Base-by-base conservation (phyloP, 192 early-diverging fungal species). In the Rhizoclosmatium globosum region DNA sequence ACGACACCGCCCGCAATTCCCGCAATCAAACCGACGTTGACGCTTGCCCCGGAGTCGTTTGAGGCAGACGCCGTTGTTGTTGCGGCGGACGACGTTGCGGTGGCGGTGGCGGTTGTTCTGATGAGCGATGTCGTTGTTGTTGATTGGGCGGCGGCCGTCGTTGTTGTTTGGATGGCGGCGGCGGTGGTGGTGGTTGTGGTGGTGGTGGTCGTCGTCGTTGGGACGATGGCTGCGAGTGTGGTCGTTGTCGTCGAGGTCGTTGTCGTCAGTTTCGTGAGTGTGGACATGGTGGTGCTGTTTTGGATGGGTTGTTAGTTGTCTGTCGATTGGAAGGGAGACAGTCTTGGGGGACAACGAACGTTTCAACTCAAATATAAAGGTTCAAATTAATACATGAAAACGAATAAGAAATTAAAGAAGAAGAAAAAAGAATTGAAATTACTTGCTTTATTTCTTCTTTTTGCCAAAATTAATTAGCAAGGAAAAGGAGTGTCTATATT, bases 1-100 rank as follows among this genome's bases (percentile, higher is more conserved):
- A 47, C 72, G 19, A 74, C 43, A 39, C 72, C 72, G 19, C 72
- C 72, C 11, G 21, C 72, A 23, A 74, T 44, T 53, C 72, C 72
- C 15, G 58, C 72, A 44, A 50, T 71, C 48, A 71, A 23, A 39
- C 50, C 21, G 7, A 15, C 19, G 38, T 43, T 72, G 71, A 43
- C 56, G 70, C 48, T 21, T 4, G 43, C 42, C 19, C 17, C 45
- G 21, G n/a, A 6, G 48, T 31, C 15, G 68, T 48, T 42, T 44
- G 45, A 11, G 19, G 17, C 70, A n/a, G 67, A 13, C 9, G 67
- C 45, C 45, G 67, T 23, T 2, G 69, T 39, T n/a, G 69, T 7
- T 23, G 69, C 1, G 53, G 53, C 6, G 48, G 69, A n/a, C 0
- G 59, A 11, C 7, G 59, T 62, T 39, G 4, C 44, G 41, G 41